Evolutionary conservation across 2,329 filamentous ascomycete genomes (phyloP).

Genomic region (Cryphonectria nitschkei): DNA sequence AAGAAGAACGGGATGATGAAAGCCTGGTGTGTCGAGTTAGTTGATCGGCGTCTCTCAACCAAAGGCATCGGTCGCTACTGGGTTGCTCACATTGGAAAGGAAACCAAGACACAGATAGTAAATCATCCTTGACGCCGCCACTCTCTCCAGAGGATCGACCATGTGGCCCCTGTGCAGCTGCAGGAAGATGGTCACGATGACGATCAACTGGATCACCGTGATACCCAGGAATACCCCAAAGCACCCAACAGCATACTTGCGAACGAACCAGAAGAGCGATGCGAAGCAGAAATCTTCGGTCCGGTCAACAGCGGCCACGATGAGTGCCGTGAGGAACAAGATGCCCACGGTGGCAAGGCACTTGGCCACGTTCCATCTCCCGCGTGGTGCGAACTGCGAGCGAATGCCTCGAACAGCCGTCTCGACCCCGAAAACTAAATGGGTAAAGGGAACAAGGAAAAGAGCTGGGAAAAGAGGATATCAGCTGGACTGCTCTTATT

Average conservation of each 20-base stretch:
- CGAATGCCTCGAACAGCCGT: conserved; percentile 59
- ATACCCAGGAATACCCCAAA: conserved; percentile 58
- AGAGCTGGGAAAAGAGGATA: conserved; percentile 50
- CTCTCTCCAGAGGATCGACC: conserved; percentile 62
- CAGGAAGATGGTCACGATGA: conserved; percentile 58
- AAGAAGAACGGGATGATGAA: conserved; percentile 68
- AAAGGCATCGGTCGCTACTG: not conserved
- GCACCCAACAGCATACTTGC: conserved; percentile 60
- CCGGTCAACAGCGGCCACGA: conserved; percentile 59
- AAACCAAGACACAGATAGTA: conserved; percentile 65
- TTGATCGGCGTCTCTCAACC: not conserved
- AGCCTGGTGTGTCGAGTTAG: conserved; percentile 42
- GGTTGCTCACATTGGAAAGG: conserved; percentile 57
- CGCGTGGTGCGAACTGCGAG: conserved; percentile 59
- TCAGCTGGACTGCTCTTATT: conserved; percentile 33
- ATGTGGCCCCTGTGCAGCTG: conserved; percentile 58
- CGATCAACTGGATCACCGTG: conserved; percentile 52
- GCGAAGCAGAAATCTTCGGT: conserved; percentile 67
- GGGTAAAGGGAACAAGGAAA: conserved; percentile 68
- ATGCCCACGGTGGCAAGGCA: conserved; percentile 57
- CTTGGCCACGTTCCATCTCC: conserved; percentile 62
- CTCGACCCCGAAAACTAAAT: conserved; percentile 68
- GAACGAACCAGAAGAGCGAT: conserved; percentile 69
- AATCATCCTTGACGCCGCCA: conserved; percentile 69
- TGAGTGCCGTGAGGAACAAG: conserved; percentile 58